Evolutionary conservation across 208 protist genomes (phyloP), one percentile per base, ranked within the genome.

Genomic region (Crithidia expoeki): DNA sequence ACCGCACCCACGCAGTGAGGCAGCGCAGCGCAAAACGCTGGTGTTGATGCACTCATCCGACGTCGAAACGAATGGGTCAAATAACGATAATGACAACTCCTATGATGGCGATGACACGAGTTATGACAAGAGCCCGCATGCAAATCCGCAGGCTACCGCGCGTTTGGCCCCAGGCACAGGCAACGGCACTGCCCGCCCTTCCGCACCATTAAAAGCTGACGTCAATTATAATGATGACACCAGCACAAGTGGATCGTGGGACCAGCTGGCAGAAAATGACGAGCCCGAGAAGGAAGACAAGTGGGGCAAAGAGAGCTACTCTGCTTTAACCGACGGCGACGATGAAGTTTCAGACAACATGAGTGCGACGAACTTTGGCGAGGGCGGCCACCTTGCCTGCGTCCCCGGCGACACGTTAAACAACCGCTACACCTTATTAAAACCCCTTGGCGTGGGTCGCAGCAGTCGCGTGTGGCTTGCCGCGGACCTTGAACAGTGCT

Each of bases 401-500:
- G 74, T 88, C 33, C 83, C 82, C 10, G 83, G 86, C 27, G 85
- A 89, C 76, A 78, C 84, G n/a, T 60, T 91, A 16, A 40, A 86
- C 67, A 79, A 88, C 59, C 80, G 83, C 23, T 90, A 91, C 74
- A 58, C 72, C 0, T 66, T 91, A 4, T n/a, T 89, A 19, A 64
- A 70, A 27, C 71, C 79, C 56, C 77, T 93, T 42, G 83, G 83
- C 28, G 65, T 79, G 14, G 85, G 85, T 23, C 76, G 73, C 63
- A 88, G 72, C 62, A 85, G 81, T 36, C 74, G 80, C 49, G 82
- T 93, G 50, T 90, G 88, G 85, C 81, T 93, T 55, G 88, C 85
- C 25, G 77, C 77, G 17, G 88, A 93, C 47, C 61, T 86, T 5
- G 74, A 88, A 32, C 83, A 85, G 70, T 82, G 72, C 76, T 74